Evolutionary conservation across 1,284 basidiomycete genomes (phyloP), one percentile per base, ranked within the genome.

Genomic region (Porodaedalea pini): DNA sequence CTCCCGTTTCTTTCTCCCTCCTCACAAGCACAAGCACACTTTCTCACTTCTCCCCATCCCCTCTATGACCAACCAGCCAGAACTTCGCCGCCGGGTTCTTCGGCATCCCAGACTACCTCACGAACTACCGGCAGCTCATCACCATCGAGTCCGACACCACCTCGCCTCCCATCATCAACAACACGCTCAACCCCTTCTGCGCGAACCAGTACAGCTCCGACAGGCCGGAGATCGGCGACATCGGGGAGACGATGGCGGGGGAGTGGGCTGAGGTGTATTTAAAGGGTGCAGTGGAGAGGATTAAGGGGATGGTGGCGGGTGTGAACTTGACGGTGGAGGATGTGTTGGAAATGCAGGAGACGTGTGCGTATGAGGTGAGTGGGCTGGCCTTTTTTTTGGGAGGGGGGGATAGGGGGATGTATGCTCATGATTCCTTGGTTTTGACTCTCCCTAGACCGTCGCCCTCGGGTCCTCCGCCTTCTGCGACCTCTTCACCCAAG

Each of bases 391-490:
- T n/a, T n/a, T n/a, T n/a, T 13, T 31, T 2, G n/a, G n/a, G n/a
- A n/a, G n/a, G n/a, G n/a, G n/a, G n/a, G n/a, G n/a, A n/a, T n/a
- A n/a, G n/a, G n/a, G n/a, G n/a, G n/a, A n/a, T n/a, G n/a, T n/a
- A n/a, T n/a, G n/a, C n/a, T n/a, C n/a, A n/a, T n/a, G n/a, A n/a
- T n/a, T 63, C 64, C n/a, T n/a, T n/a, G n/a, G n/a, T 19, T 64
- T 59, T 27, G 11, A 8, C 7, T 43, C 19, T 50, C 62, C n/a
- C n/a, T n/a, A 81, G 77, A 86, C 85, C 4, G 82, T 86, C 31
- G 77, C 85, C 0, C 77, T 88, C 34, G 87, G 86, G 0, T 86
- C 78, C 51, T 89, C 87, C 63, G 79, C 78, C 0, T 93, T 89
- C 75, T 95, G 93, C 67, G 68, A 68, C 3, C 61, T 93, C 4